Base-by-base conservation (phyloP, 495 filamentous ascomycete genomes). In the Terfezia boudieri region DNA sequence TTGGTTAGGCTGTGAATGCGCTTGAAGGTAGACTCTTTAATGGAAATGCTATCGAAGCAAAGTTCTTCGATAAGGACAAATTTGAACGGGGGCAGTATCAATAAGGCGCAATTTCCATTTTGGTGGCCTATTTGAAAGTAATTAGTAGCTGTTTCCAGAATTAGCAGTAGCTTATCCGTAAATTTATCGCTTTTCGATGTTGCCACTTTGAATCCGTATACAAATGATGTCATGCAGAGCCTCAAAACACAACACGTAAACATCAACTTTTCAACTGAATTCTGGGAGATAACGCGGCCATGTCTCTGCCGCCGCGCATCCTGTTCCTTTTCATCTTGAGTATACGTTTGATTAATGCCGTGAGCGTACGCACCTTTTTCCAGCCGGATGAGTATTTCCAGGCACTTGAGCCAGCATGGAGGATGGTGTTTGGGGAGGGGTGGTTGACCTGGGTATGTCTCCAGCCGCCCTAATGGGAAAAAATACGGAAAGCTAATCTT, bases 321-420 rank as follows among this genome's bases (percentile, higher is more conserved):
- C 67, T 80, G 54, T 71, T 84, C 52, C 68, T 76, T 43, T 71
- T 78, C 43, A 76, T 95, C 20, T 60, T 94, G 55, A 75, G 75
- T 11, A 74, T 95, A 51, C 86, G 90, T 53, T 74, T 93, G 52
- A 62, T 85, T 64, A 95, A 96, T 68, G 80, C 87, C n/a, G 71
- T 94, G 55, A 76, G 71, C 51, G 71, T 92, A 41, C 73, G 78
- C 51, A 96, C 90, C n/a, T 99, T 94, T 66, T 99, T 99, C 71
- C 90, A 99, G 67, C 90, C 90, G n/a, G 90, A 99, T 70, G 90
- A 99, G 66, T 96, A 84, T 71, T 99, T 87, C 59, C 90, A 99
- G 64, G 84, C 87, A 7, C 74, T 99, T 10, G 90, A 99, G 65
- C 92, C 90, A 38, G 90, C 90, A 58, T 96, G 89, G 88, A 73